A percentile compares a stretch with the other conserved stretches of the same genome.
Evolutionary conservation across 129 eudicot species (phyloP).

Genomic region (Daucus carota): DH1_v3.0 NC_030386.2:20738001-20738500

Average conservation of each 20-base stretch:
- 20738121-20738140: conserved; percentile 4
- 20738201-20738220: background rate
- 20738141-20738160: background rate
- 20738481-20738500: background rate
- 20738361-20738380: background rate
- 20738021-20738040: background rate
- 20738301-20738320: background rate
- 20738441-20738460: background rate
- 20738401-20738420: too few relatives aligned
- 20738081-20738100: background rate
- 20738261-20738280: background rate
- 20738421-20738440: background rate
- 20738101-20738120: background rate
- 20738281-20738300: background rate
- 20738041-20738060: background rate
- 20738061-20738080: background rate
- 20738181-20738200: background rate
- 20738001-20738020: background rate
- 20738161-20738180: background rate
- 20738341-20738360: background rate
- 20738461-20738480: background rate
- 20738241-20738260: background rate
- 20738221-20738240: background rate
- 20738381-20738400: background rate
- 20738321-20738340: background rate